phyloP scores from a whole-genome alignment of 2,329 filamentous ascomycete species.

The Ilyonectria destructans region DNA sequence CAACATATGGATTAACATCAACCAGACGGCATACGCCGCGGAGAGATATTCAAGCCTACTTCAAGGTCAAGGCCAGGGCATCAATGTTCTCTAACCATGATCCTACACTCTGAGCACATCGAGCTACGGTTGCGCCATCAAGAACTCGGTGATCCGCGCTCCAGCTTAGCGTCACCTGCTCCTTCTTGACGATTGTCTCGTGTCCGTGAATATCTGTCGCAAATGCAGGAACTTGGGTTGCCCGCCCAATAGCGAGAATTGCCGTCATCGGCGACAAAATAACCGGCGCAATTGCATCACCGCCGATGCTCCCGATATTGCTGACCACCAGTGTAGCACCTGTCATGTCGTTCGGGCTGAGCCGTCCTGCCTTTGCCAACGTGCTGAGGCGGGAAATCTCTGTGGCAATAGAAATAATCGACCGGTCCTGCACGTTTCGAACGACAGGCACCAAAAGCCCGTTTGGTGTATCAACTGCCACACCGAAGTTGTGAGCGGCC shows the following conservation, averaged over 20 bases:
- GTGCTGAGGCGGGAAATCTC: constrained; percentile 12
- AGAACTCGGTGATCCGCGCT: constrained; percentile 23
- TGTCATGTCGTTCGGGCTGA: constrained; percentile 20
- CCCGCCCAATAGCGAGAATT: constrained; percentile 8
- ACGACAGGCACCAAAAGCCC: constrained; percentile 31
- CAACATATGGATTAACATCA: too few relatives aligned
- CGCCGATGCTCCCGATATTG: constrained; percentile 28
- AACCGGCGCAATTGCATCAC: constrained; percentile 11
- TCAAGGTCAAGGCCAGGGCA: not conserved
- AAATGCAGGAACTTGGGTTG: constrained; percentile 10
- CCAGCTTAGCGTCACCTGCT: constrained; percentile 13
- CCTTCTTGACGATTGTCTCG: constrained; percentile 10
- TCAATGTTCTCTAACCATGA: constrained; percentile 24
- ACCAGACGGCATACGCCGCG: not conserved
- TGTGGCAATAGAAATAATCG: constrained; percentile 6
- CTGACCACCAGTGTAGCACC: constrained; percentile 17
- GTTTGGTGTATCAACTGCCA: constrained; percentile 29
- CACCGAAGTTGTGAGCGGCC: constrained; percentile 27
- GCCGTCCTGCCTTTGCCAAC: constrained; percentile 13
- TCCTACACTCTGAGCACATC: constrained; percentile 22
- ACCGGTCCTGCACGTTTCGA: constrained; percentile 27
- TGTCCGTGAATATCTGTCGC: constrained; percentile 1
- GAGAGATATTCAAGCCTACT: not conserved
- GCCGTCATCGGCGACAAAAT: constrained; percentile 19
- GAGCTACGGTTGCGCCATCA: constrained; percentile 20